Evolutionary conservation across 768 basidiomycete species (phyloP).

Genomic region (Tricholoma saponaceum): DNA sequence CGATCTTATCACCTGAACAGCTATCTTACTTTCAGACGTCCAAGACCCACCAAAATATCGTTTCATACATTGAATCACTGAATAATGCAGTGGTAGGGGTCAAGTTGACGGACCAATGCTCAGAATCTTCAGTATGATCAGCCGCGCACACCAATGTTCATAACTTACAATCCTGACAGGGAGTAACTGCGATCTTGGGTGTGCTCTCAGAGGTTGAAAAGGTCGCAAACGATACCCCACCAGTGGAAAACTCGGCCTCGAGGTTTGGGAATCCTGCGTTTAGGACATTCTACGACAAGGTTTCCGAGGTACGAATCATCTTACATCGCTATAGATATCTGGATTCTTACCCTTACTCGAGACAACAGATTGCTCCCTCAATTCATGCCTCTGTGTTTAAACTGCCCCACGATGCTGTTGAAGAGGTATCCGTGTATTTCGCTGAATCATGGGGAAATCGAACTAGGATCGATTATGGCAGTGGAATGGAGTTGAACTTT

Average conservation of each 20-base stretch:
- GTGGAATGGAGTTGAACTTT: conserved; percentile 98
- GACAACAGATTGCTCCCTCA: conserved; percentile 42
- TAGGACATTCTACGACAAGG: conserved; percentile 82
- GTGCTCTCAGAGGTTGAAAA: conserved; percentile 66
- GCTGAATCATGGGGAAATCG: conserved; percentile 88
- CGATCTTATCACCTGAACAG: conserved; percentile 73
- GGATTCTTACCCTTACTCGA: neutral
- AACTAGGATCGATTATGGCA: conserved; percentile 95
- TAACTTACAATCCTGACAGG: conserved; percentile 38
- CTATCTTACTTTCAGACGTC: conserved; percentile 80
- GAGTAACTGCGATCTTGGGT: conserved; percentile 53
- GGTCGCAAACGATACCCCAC: conserved; percentile 68
- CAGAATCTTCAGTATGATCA: conserved; percentile 54
- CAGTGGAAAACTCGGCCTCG: conserved; percentile 86
- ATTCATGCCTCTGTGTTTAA: conserved; percentile 59
- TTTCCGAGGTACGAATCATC: conserved; percentile 50
- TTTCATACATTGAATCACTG: conserved; percentile 67
- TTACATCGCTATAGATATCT: neutral
- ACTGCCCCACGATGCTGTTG: conserved; percentile 51
- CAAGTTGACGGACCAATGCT: conserved; percentile 66
- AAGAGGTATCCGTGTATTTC: conserved; percentile 80
- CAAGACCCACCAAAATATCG: conserved; percentile 59
- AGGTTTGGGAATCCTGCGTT: conserved; percentile 98
- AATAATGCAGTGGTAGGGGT: conserved; percentile 74
- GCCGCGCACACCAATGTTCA: neutral